Evolutionary conservation across 352 stramenopile genomes (phyloP).

Genomic region (Aphanomyces euteiches): DNA sequence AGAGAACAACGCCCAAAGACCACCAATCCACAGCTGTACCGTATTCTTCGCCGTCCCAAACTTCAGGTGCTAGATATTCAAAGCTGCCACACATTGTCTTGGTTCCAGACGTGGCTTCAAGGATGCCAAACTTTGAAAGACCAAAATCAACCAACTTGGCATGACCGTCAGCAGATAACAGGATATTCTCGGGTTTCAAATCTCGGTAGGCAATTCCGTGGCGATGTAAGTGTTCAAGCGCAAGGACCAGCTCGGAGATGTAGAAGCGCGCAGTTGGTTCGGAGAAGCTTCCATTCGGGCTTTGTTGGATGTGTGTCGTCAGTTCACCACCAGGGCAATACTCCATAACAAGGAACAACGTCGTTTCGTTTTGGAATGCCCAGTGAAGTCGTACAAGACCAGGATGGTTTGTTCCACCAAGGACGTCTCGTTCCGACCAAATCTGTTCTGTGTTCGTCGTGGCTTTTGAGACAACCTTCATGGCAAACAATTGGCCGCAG

Average conservation of each 20-base stretch:
- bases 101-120: slow-evolving; percentile 52
- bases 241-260: slow-evolving; percentile 61
- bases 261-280: slow-evolving; percentile 67
- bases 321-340: slow-evolving; percentile 75
- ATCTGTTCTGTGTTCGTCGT: slow-evolving; percentile 51
- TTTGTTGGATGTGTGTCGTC: slow-evolving; percentile 41
- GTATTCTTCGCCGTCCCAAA: slow-evolving; percentile 60
- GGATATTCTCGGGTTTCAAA: slow-evolving; percentile 75
- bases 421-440: slow-evolving; percentile 68
- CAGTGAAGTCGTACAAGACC: slow-evolving; percentile 71
- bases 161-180: slow-evolving; percentile 60
- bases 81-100: slow-evolving; percentile 73
- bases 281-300: slow-evolving; percentile 38
- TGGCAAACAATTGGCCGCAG: slow-evolving; percentile 62
- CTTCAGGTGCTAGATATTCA: slow-evolving; percentile 75
- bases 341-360: slow-evolving; percentile 77
- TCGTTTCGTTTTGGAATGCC: slow-evolving; percentile 64
- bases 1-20: slow-evolving; percentile 69
- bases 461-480: slow-evolving; percentile 71
- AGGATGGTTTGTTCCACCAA: slow-evolving; percentile 66
- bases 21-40: slow-evolving; percentile 78
- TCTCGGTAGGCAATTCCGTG: slow-evolving; percentile 82
- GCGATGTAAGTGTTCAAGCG: slow-evolving; percentile 76
- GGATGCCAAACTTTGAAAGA: slow-evolving; percentile 79
- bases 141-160: slow-evolving; percentile 82